These are phyloP conservation scores for Sicyos edulis DNA, from an alignment of 306 rosid genomes.

Conservation along the genomic window DNA sequence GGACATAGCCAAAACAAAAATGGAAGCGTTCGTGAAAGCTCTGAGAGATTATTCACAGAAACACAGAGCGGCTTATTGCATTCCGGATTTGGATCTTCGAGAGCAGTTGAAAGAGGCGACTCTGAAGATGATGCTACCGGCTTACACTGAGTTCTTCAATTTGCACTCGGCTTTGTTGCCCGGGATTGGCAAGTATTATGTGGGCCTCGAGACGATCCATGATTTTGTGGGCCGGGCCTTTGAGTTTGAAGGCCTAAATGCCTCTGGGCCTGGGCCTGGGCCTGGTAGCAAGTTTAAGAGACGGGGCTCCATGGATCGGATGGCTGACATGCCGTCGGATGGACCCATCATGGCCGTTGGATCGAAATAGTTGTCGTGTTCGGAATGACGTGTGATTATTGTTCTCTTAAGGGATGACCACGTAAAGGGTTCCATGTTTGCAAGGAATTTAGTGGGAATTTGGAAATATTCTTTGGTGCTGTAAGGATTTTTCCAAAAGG, in stretches of 20 bases:
- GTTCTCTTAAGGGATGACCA: too few relatives aligned
- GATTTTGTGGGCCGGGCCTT: slow-evolving; percentile 47
- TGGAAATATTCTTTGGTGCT: too few relatives aligned
- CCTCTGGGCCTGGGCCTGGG: slow-evolving; percentile 1
- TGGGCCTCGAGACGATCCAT: slow-evolving; percentile 44
- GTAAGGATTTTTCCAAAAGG: background rate
- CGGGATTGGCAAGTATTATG: slow-evolving; percentile 33
- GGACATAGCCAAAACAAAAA: slow-evolving; percentile 33
- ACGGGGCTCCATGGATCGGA: slow-evolving; percentile 37
- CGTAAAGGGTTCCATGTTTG: slow-evolving; percentile 1
- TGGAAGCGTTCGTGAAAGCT: slow-evolving; percentile 52
- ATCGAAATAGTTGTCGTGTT: background rate
- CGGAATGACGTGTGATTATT: background rate
- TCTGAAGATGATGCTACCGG: slow-evolving; percentile 42
- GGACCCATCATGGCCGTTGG: slow-evolving; percentile 31
- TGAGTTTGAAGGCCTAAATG: slow-evolving; percentile 22
- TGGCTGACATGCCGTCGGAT: slow-evolving; percentile 30
- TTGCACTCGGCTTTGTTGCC: slow-evolving; percentile 36
- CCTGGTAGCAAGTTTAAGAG: slow-evolving; percentile 29
- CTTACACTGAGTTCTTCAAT: slow-evolving; percentile 49
- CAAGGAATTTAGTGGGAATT: background rate
- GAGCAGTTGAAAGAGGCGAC: slow-evolving; percentile 69
- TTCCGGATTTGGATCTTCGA: slow-evolving; percentile 61
- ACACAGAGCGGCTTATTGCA: slow-evolving; percentile 42
- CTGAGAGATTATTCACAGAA: slow-evolving; percentile 46